A percentile compares a stretch with the other conserved stretches of the same genome.
phyloP scores from a whole-genome alignment of 2,329 filamentous ascomycete genomes.

The Coniochaeta hoffmannii region DNA sequence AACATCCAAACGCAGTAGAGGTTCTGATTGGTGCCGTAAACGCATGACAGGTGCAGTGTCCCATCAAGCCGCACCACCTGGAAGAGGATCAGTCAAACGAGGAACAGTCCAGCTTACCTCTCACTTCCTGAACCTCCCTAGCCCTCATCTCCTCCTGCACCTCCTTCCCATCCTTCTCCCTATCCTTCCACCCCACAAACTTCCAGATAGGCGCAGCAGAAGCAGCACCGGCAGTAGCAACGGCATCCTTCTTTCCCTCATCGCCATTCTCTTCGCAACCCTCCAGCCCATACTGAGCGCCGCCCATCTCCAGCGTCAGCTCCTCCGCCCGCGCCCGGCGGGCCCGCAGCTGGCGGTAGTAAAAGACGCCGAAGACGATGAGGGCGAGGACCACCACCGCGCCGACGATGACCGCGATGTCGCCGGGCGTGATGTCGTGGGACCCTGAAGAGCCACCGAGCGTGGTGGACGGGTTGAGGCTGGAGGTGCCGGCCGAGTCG shows the following conservation, averaged over 20 bases:
- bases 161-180: neutral
- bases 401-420: constrained; percentile 11
- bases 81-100: neutral
- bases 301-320: constrained; percentile 4
- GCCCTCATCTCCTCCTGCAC: neutral
- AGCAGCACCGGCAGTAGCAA: too few species aligned
- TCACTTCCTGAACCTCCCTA: neutral
- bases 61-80: neutral
- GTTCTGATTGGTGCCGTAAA: neutral
- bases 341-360: constrained; percentile 8
- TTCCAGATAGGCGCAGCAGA: neutral
- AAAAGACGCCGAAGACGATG: constrained; percentile 9
- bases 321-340: constrained; percentile 11
- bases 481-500: constrained; percentile 3
- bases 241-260: too few species aligned
- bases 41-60: neutral
- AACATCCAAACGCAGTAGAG: neutral
- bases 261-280: neutral
- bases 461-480: neutral
- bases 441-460: constrained; percentile 3
- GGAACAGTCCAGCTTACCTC: neutral
- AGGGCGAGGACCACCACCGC: constrained; percentile 6
- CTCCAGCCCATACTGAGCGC: neutral
- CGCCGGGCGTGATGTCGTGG: constrained; percentile 6
- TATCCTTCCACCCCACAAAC: neutral